Conservation (phyloP, 164 flowering plant genomes). For the Magnolia officinalis region DNA sequence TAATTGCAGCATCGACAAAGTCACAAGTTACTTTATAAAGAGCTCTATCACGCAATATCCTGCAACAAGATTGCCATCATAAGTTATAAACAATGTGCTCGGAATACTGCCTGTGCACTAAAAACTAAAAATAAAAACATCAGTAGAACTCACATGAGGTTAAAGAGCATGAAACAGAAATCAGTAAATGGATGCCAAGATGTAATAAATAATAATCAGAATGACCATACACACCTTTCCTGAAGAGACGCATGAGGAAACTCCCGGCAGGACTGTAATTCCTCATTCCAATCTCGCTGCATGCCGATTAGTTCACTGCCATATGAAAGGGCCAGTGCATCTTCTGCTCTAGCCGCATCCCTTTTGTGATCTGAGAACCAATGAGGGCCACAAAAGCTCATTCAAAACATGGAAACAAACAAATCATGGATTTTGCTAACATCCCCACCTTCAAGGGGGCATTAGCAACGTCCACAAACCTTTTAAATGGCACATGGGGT, state of each 20-base stretch:
- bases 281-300: slow-evolving; percentile 99
- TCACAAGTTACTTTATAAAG: slow-evolving; percentile 97
- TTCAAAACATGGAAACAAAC: neutral
- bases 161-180: neutral
- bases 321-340: slow-evolving; percentile 79
- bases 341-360: slow-evolving; percentile 98
- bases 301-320: slow-evolving; percentile 97
- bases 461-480: no score
- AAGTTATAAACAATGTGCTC: neutral
- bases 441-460: no score
- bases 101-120: neutral
- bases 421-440: no score
- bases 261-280: slow-evolving; percentile 94
- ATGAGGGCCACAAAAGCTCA: neutral
- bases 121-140: neutral
- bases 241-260: slow-evolving; percentile 83
- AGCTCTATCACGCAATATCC: slow-evolving; percentile 93
- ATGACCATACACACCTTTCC: slow-evolving; percentile 57
- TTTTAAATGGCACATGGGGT: no score
- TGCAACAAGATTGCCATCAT: slow-evolving; percentile 30
- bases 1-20: slow-evolving; percentile 94
- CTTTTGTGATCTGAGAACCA: slow-evolving; percentile 69
- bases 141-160: neutral
- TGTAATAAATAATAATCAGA: neutral
- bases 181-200: neutral